A percentile compares a stretch with the other conserved stretches of the same genome.
Conservation (phyloP, 495 filamentous ascomycete genomes). For the Xylaria longipes region DNA sequence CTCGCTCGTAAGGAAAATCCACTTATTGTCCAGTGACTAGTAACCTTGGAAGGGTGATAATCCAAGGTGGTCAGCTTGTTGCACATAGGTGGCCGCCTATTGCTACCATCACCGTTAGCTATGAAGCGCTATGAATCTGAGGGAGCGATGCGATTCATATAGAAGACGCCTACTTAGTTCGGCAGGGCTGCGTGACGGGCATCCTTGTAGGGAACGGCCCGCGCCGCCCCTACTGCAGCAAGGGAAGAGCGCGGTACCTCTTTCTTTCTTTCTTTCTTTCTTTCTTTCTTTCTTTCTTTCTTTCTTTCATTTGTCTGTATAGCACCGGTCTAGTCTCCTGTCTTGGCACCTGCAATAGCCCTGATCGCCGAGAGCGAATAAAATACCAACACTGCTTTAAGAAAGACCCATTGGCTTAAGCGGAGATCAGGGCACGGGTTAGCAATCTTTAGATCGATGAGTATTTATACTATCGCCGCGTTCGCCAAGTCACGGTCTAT, state of each 20-base stretch:
- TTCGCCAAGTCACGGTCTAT: neutral
- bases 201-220: neutral
- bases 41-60: constrained; percentile 46
- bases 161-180: neutral
- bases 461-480: no score
- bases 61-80: constrained; percentile 33
- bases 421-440: neutral
- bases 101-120: neutral
- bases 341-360: neutral
- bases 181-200: neutral
- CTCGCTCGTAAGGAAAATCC: constrained; percentile 32
- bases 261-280: no score
- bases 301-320: neutral
- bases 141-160: neutral
- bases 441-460: neutral
- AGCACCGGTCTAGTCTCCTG: neutral
- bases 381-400: neutral
- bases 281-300: no score
- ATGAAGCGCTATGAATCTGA: neutral
- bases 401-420: neutral
- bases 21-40: constrained; percentile 42
- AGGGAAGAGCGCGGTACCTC: neutral
- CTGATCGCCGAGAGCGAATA: neutral
- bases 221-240: neutral
- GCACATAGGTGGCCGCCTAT: neutral